phyloP scores from a whole-genome alignment of 371 early-diverging fungal species.

The Fennellomyces sp. region DNA sequence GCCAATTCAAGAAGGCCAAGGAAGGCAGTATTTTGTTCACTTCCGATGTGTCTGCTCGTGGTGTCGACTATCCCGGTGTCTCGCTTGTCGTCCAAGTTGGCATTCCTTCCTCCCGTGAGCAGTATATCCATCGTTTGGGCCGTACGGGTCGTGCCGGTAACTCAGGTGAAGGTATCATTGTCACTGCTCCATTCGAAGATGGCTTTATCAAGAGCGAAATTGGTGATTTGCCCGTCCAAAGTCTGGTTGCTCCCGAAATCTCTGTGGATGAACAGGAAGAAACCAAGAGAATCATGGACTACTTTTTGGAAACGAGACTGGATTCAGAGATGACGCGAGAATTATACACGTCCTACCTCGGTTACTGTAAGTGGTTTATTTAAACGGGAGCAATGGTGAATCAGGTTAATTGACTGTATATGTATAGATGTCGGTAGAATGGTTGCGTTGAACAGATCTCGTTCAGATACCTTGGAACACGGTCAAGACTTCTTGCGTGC shows the following conservation, averaged over 20 bases:
- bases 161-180: conserved; percentile 85
- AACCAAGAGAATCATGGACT: conserved; percentile 18
- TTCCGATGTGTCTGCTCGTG: conserved; percentile 99
- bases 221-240: conserved; percentile 52
- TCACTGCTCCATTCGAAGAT: conserved; percentile 87
- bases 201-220: conserved; percentile 61
- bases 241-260: conserved; percentile 43
- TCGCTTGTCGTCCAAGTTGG: conserved; percentile 95
- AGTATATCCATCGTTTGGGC: conserved; percentile 98
- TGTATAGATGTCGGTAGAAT: conserved; percentile 42
- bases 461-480: conserved; percentile 38
- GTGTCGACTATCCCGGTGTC: conserved; percentile 98
- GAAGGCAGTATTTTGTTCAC: conserved; percentile 85
- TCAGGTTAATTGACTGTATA: conserved; percentile 2
- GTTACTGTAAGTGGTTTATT: conserved; percentile 60
- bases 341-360: conserved; percentile 67
- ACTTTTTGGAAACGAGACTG: conserved; percentile 20
- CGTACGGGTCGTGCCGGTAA: conserved; percentile 99
- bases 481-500: conserved; percentile 42
- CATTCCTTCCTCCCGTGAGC: conserved; percentile 86
- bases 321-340: conserved; percentile 56
- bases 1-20: conserved; percentile 71
- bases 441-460: conserved; percentile 38
- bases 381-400: conserved; percentile 10
- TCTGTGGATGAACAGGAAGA: conserved; percentile 32